Base-by-base conservation (phyloP, 1,139 yeast species). In the Lodderomyces pseudojiufengensis region DNA sequence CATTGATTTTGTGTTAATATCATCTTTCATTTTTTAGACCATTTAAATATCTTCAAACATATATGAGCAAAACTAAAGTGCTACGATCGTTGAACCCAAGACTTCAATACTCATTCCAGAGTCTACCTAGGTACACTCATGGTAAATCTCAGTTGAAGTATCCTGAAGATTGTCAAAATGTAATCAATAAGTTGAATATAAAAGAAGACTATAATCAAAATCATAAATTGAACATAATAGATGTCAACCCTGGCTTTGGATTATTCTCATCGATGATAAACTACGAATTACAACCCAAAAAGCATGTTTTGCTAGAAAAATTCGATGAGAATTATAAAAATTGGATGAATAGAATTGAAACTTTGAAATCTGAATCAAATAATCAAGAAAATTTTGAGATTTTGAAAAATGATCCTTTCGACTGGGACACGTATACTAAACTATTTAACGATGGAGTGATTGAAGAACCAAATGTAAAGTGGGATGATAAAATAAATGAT, bases 211-310 rank as follows among this genome's bases (percentile, higher is more conserved):
- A 78, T 46, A 63, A 70, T 4, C n/a, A n/a, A n/a, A 49, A 63
- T 36, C 34, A 54, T n/a, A 54, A 63, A 12, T 61, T 80, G 12
- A 78, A 82, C 38, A 73, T 86, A 3, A 51, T 86, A 5, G 95
- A 86, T 48, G 68, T 78, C 11, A 81, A 80, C 50, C 70, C 87
- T 0, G 76, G 78, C 1, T 63, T 61, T 30, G 83, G 84, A 4
- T 50, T 73, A 5, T 63, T 77, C 27, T 67, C 83, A 0, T 64
- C 66, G 36, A 76, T 77, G 54, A 53, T 86, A 22, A 71, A 82
- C 52, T 65, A 76, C 36, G 70, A 65, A 30, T 56, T 80, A 29
- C 60, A 70, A 31, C 95, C 95, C 0, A 55, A 65, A 35, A 74
- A 67, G 24, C 88, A 85, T 50, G 51, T 81, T 1, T 46, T 84